phyloP scores from a whole-genome alignment of 805 yeast genomes.

The Saccharomycopsis capsularis region DNA sequence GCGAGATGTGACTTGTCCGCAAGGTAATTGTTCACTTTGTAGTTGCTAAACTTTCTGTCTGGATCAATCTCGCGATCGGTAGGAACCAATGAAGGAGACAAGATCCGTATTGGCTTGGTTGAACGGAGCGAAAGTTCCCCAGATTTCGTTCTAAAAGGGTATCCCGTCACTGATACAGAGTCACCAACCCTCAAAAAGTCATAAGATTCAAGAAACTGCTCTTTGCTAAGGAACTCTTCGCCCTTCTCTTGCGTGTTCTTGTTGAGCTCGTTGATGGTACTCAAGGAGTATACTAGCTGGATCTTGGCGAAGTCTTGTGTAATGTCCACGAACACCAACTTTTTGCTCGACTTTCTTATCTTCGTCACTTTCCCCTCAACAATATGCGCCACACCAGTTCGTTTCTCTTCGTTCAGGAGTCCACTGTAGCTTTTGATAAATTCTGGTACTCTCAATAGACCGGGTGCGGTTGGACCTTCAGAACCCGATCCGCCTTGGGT shows the following conservation, averaged over 20 bases:
- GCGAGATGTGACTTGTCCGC: not conserved
- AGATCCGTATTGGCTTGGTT: constrained; percentile 30
- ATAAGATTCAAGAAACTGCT: constrained; percentile 26
- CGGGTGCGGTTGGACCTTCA: not conserved
- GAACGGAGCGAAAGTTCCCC: constrained; percentile 74
- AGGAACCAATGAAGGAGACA: constrained; percentile 64
- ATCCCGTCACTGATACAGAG: constrained; percentile 55
- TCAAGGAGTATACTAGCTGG: constrained; percentile 45
- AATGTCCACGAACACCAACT: constrained; percentile 62
- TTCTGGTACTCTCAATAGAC: constrained; percentile 33
- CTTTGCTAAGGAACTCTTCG: not conserved
- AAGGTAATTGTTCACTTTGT: constrained; percentile 8
- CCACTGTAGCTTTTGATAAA: constrained; percentile 31
- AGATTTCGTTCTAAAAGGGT: constrained; percentile 65
- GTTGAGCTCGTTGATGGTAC: constrained; percentile 12
- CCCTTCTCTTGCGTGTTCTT: not conserved
- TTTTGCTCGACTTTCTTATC: constrained; percentile 61
- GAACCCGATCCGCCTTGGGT: not conserved
- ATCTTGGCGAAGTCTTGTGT: constrained; percentile 50
- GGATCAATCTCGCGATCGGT: constrained; percentile 29
- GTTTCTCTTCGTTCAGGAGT: constrained; percentile 22
- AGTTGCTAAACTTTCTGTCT: constrained; percentile 13
- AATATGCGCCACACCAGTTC: constrained; percentile 24
- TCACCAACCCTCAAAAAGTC: constrained; percentile 62
- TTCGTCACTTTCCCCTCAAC: constrained; percentile 50